A percentile compares a stretch with the other conserved stretches of the same genome.
phyloP scores from a whole-genome alignment of 2,329 filamentous ascomycete genomes.

The Dothistroma pini region DNA sequence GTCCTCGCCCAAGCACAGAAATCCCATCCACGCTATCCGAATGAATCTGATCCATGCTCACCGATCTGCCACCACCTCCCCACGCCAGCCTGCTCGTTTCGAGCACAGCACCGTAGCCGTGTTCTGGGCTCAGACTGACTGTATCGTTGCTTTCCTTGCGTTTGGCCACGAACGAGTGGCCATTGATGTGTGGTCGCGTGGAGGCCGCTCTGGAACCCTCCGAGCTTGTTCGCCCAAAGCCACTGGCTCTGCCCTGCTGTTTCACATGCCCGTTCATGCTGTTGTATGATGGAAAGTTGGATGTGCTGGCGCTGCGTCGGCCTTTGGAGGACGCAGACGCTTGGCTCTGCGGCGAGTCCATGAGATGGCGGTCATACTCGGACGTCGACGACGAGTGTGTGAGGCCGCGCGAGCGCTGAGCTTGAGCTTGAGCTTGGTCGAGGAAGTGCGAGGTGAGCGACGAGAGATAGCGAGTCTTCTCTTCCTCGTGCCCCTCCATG shows the following conservation, averaged over 20 bases:
- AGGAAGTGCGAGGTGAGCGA: conserved; percentile 15
- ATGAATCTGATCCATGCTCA: conserved; percentile 70
- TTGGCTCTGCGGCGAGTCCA: conserved; percentile 32
- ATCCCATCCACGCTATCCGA: conserved; percentile 38
- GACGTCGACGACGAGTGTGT: conserved; percentile 61
- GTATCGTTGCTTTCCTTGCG: conserved; percentile 18
- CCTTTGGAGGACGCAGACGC: conserved; percentile 36
- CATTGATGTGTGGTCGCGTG: conserved; percentile 1
- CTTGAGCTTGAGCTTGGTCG: neutral
- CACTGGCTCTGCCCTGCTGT: conserved; percentile 14
- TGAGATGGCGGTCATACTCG: conserved; percentile 46
- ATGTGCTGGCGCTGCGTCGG: conserved; percentile 76
- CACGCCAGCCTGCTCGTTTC: conserved; percentile 54
- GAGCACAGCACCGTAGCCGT: conserved; percentile 51
- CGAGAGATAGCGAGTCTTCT: conserved; percentile 19
- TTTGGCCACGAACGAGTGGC: conserved; percentile 3
- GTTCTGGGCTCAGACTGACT: conserved; percentile 20
- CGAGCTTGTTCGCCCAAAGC: conserved; percentile 19
- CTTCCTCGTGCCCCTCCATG: conserved; percentile 21
- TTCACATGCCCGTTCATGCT: conserved; percentile 16
- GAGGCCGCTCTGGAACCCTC: conserved; percentile 15
- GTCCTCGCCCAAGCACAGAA: conserved; percentile 44
- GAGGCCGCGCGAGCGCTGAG: conserved; percentile 51
- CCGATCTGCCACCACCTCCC: conserved; percentile 54
- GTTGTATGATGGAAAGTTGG: conserved; percentile 51